Evolutionary conservation across 495 filamentous ascomycete species (phyloP).

Genomic region (Viridothelium virens): DNA sequence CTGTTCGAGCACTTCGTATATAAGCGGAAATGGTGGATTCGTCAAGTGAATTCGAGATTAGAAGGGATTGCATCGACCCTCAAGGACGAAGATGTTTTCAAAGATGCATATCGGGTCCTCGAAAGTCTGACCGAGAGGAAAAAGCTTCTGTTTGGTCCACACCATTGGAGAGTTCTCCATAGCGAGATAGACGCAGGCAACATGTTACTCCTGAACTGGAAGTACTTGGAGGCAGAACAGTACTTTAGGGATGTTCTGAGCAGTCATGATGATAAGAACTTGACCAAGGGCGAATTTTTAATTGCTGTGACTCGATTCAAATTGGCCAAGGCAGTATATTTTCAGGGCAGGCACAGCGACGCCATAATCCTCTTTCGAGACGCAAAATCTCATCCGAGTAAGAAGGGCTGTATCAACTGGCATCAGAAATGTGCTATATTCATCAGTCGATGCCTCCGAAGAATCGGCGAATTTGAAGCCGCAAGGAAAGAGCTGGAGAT

Average conservation of each 20-base stretch:
- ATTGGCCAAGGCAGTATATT: not conserved
- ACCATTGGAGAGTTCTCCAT: not conserved
- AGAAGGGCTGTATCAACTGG: not conserved
- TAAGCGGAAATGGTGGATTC: not conserved
- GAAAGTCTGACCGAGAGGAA: not conserved
- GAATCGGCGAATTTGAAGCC: not conserved
- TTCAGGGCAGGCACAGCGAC: not conserved
- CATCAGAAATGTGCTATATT: not conserved
- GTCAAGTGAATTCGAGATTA: not conserved
- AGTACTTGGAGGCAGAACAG: not conserved
- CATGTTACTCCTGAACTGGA: not conserved
- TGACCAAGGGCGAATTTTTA: not conserved
- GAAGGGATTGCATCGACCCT: not conserved
- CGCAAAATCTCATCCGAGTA: not conserved
- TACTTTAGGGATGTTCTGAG: not conserved
- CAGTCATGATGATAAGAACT: not conserved
- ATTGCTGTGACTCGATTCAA: not conserved
- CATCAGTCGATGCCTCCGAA: not conserved
- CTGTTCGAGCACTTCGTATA: not conserved
- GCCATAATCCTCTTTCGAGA: not conserved
- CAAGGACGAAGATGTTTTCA: not conserved
- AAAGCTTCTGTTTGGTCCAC: not conserved
- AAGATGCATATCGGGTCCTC: not conserved
- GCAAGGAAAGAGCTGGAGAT: not conserved
- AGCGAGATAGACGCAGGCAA: not conserved